Evolutionary conservation across 768 basidiomycete genomes (phyloP), one percentile per base, ranked within the genome.

Genomic region (Leccinum ochraceum): DNA sequence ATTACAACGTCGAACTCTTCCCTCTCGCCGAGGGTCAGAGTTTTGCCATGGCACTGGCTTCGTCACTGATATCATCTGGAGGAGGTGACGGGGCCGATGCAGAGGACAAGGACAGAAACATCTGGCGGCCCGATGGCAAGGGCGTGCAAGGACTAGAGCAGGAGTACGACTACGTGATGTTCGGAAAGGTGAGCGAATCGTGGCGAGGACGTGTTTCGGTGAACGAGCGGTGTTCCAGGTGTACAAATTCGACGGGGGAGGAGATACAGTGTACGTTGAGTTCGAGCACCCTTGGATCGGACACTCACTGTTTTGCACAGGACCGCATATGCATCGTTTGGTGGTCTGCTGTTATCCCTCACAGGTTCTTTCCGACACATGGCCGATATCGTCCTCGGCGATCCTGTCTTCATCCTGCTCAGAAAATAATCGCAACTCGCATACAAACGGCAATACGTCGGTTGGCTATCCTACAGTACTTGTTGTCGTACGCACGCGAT

Each of bases 141-240:
- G 92, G 84, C 14, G 83, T 81, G 65, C 81, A 84, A 71, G 95
- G 88, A 11, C 73, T 99, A 28, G 96, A 98, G 64, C 90, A 94
- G 60, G 95, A 98, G 65, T 99, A 94, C 69, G 95, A 98, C 70
- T 99, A 98, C 79, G 96, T 99, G 65, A 98, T 98, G 95, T 95
- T 93, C 73, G 96, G 96, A 34, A 98, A 95, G 87, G 94, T 95
- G 65, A 60, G 64, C 11, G 34, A 50, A 48, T 52, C 28, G 11
- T 58, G 20, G 22, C 52, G 17, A 28, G 8, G 34, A 28, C 10
- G 6, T 28, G 22, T 24, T 14, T 53, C 6, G 13, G 54, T 63
- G 36, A 70, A 60, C 44, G 59, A 70, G 55, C 60, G 17, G 56
- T 10, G 56, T 26, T 32, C 26, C 22, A 96, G 94, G 92, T 98